Evolutionary conservation across 805 yeast species (phyloP), one percentile per base, ranked within the genome.

Genomic region (Komagataella phaffii): DNA sequence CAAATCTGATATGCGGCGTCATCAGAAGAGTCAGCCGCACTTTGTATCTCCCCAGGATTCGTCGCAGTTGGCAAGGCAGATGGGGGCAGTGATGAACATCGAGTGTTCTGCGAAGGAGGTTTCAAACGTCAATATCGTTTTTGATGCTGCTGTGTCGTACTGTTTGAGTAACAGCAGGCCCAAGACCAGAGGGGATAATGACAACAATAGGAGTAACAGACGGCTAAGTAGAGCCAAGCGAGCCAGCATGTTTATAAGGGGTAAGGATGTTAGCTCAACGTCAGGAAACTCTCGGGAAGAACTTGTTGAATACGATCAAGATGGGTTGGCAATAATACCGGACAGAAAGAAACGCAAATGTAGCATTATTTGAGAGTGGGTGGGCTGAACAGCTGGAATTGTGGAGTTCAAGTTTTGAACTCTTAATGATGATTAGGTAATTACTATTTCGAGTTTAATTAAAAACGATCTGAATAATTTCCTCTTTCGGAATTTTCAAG

Each of bases 61-160:
- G 3, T 70, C 73, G 18, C 71, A 70, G 49, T 58, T 80, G 17
- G 86, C 89, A 1, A 66, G 70, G 17, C 75, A 75, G 44, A 73
- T 83, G 52, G 85, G 84, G 44, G 91, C 95, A 0, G 69, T 77
- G 36, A 81, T 79, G 3, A 91, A 86, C 62, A 65, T 87, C 50
- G 85, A 84, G 63, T 88, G 96, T 62, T 85, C 95, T 6, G 88
- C 96, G 4, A 83, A 80, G 57, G 70, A 75, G 17, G 79, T 80
- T 72, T 72, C 75, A 53, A 86, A 88, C 52, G 78, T 90, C 7
- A 69, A 71, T 49, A 76, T 79, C 40, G 82, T 88, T 1, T 89
- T 90, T 63, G 75, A 83, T 58, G 68, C 73, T 49, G 88, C 88
- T 7, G 21, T 44, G 17, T 44, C 50, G 18, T 17, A 18, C 47